These are phyloP conservation scores for Pythium diclinum DNA, from an alignment of 352 stramenopile genomes.

Conservation along the genomic window DNA sequence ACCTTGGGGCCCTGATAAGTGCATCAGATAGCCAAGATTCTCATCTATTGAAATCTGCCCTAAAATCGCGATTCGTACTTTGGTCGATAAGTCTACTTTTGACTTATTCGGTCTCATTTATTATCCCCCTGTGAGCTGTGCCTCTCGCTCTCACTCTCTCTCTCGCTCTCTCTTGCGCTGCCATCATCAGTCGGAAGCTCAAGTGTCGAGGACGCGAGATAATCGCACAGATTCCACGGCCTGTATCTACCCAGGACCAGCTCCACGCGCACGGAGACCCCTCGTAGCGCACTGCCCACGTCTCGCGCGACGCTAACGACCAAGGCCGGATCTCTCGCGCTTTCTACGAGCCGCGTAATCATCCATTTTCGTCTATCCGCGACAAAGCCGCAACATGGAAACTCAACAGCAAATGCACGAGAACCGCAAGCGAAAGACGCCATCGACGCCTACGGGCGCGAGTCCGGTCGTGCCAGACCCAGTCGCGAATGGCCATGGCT, in stretches of 20 bases:
- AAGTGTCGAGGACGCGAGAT: conserved; percentile 9
- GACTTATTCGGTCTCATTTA: no score
- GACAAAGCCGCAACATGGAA: conserved; percentile 16
- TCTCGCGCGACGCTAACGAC: not conserved
- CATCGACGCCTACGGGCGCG: conserved; percentile 36
- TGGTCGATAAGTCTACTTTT: no score
- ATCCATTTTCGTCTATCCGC: not conserved
- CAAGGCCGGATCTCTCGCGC: not conserved
- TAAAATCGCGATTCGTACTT: no score
- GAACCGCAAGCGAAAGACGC: conserved; percentile 81
- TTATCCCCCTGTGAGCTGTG: conserved; percentile 10
- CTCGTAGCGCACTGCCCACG: not conserved
- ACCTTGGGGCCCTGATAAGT: no score
- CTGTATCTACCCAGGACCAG: not conserved
- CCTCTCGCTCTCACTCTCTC: conserved; percentile 22
- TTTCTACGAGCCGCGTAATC: conserved; percentile 4
- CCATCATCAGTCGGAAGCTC: conserved; percentile 3
- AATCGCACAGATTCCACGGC: conserved; percentile 5
- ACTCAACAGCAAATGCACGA: conserved; percentile 18
- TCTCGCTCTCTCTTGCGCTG: conserved; percentile 21
- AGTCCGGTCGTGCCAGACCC: not conserved
- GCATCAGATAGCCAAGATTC: no score
- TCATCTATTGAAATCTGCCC: no score
- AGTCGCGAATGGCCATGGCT: conserved; percentile 8
- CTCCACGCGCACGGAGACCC: not conserved